Evolutionary conservation across 1,139 yeast species (phyloP), one percentile per base, ranked within the genome.

Genomic region (Hyphopichia pseudoburtonii): DNA sequence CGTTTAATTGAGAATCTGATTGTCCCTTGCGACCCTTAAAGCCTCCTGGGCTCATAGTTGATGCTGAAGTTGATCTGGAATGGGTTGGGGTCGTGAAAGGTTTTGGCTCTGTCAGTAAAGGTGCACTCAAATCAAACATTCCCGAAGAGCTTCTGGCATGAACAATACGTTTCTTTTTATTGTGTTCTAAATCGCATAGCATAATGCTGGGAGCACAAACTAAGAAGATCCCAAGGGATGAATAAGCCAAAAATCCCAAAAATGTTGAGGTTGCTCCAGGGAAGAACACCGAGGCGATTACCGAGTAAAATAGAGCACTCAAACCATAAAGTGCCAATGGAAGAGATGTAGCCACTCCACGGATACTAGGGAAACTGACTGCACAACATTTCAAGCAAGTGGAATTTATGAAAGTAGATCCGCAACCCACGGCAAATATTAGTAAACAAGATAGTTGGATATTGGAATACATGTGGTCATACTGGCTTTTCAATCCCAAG

Each of bases 381-480:
- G 83, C 81, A 53, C 82, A 72, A 50, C 83, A 78, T 46, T 79
- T 79, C 50, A 78, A 64, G 47, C 78, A 66, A 4, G 78, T 72
- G 15, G 74, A 64, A 48, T 72, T 73, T 36, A 78, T 65, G 37
- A 71, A 68, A 0, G 84, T 77, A 19, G 81, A 76, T 0, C 84
- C 85, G 6, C 62, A 51, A 1, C 85, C 85, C 17, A 78, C 66
- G 30, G 65, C 42, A 36, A 69, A 69, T 32, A 76, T 47, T 24
- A 73, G 52, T 4, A 58, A 36, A 22, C 72, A 62, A 29, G 77
- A 69, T 11, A 68, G 41, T 2, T 37, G 12, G 26, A 75, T 54
- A 40, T 56, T 62, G 2, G 68, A 49, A 38, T 54, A 55, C 8
- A 33, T 42, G 14, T 39, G 33, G 43, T 65, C 76, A 42, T 51